Base-by-base conservation (phyloP, 2,329 filamentous ascomycete genomes). In the Penicillium sp. region DNA sequence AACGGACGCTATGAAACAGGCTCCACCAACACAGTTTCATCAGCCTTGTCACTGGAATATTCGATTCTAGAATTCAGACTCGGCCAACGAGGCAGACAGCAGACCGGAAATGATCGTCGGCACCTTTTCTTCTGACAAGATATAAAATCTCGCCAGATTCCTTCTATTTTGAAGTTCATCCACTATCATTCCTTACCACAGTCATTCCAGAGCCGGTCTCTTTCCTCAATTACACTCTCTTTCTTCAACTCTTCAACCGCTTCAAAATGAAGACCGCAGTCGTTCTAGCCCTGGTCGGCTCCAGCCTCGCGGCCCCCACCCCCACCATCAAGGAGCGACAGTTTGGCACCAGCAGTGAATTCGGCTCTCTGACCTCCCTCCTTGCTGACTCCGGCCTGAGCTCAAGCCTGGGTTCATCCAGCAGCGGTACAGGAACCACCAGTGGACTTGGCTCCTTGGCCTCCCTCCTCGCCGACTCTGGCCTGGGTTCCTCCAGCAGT, bases 251-350 rank as follows among this genome's bases (percentile, higher is more conserved):
- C 29, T 39, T 42, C 10, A 5, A 21, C 2, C 19, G 11, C 39
- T 39, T 37, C 31, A 54, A 16, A 7, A 71, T 71, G 69, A 70
- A 69, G 56, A 51, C 62, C 16, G 53, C 64, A 31, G 39, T 66
- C 9, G 37, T 61, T 23, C 58, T 70, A n/a, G 53, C 58, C 23
- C 55, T 71, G 11, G 42, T 68, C 14, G 62, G 62, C 31, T 56
- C 62, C 16, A 63, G 61, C 47, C 59, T 71, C 1, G 61, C 58
- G 10, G 68, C 65, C 3, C 68, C 68, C 9, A 69, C 69, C 25
- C 55, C 27, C 13, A 70, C 68, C 33, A 50, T 69, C 16, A 60
- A 68, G 43, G 58, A 48, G 6, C 68, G 68, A n/a, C 58, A 67
- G 8, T 53, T 67, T 25, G 55, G 48, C 8, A 55, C 55, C n/a